Conservation (phyloP, 257 asterid genomes). For the Avicennia marina region DNA sequence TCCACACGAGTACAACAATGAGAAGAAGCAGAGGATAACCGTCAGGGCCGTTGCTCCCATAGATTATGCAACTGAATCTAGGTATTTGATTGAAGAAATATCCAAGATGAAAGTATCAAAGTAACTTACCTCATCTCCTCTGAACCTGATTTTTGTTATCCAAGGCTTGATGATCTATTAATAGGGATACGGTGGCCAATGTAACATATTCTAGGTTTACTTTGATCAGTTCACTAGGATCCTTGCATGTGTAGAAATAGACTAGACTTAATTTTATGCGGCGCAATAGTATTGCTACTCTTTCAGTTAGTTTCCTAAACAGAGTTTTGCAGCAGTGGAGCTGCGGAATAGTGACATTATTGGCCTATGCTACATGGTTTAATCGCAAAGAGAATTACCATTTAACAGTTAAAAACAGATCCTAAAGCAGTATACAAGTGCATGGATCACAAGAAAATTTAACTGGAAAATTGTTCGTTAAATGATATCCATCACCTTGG, state of each 20-base stretch:
- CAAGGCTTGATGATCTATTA: constrained; percentile 7
- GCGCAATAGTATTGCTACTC: background rate
- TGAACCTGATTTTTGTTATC: background rate
- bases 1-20: constrained; percentile 63
- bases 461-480: background rate
- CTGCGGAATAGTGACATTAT: too few relatives aligned
- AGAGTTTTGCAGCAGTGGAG: too few relatives aligned
- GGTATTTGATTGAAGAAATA: constrained; percentile 60
- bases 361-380: background rate
- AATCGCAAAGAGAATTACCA: too few relatives aligned
- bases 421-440: too few relatives aligned
- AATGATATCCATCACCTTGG: background rate
- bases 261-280: background rate
- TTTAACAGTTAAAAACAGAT: too few relatives aligned
- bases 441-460: too few relatives aligned
- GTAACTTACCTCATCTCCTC: constrained; percentile 5
- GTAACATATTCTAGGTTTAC: constrained; percentile 19
- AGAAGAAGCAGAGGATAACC: constrained; percentile 84
- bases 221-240: constrained; percentile 6
- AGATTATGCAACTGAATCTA: constrained; percentile 78
- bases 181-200: background rate
- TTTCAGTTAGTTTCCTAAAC: too few relatives aligned
- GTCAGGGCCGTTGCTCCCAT: constrained; percentile 59
- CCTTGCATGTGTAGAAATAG: constrained; percentile 14
- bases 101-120: constrained; percentile 51